Evolutionary conservation across 306 rosid genomes (phyloP).

Genomic region (Citrullus colocynthis): DNA sequence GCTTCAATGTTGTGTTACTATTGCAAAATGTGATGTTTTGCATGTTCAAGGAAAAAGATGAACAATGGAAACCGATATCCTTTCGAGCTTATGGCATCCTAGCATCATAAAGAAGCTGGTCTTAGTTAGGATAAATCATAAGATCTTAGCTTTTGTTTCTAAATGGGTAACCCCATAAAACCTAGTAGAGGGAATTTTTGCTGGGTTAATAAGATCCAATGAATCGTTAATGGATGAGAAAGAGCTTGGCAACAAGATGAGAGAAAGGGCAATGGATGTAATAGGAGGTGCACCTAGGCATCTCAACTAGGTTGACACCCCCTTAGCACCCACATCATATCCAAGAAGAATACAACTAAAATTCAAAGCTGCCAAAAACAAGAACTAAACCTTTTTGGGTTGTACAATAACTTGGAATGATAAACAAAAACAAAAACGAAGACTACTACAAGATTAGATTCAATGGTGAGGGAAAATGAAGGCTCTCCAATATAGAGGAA

Average conservation of each 20-base stretch:
- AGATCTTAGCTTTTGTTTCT: neutral
- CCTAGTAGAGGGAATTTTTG: neutral
- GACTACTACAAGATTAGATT: too few species aligned
- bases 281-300: too few species aligned
- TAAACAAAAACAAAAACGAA: too few species aligned
- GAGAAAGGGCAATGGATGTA: neutral
- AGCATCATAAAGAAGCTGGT: neutral
- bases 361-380: too few species aligned
- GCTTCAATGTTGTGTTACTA: neutral
- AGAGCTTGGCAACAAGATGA: neutral
- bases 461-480: too few species aligned
- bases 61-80: neutral
- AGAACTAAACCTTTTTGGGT: too few species aligned
- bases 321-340: too few species aligned
- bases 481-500: too few species aligned
- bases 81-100: neutral
- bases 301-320: too few species aligned
- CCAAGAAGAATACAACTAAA: too few species aligned
- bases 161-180: neutral
- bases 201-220: neutral
- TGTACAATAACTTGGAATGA: too few species aligned
- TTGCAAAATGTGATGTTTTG: neutral
- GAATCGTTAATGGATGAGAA: neutral
- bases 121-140: neutral
- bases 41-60: neutral